These are phyloP conservation scores for Starmerella vaccinii DNA, from an alignment of 805 yeast species.

Conservation along the genomic window DNA sequence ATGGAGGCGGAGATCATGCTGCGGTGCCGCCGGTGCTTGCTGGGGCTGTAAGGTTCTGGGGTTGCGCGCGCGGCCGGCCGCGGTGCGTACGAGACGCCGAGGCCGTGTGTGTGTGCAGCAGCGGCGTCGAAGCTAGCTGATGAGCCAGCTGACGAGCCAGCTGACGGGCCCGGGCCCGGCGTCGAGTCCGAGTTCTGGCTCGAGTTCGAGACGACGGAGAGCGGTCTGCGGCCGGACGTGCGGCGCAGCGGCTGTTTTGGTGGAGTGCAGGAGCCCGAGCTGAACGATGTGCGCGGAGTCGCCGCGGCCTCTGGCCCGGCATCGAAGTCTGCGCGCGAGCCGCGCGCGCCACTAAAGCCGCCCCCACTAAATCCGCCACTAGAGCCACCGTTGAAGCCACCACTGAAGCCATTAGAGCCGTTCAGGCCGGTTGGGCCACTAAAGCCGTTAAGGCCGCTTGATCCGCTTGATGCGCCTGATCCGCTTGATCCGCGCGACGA, in stretches of 20 bases:
- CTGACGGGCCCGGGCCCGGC: too few species aligned
- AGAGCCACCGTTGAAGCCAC: neutral
- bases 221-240: constrained; percentile 16
- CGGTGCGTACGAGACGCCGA: neutral
- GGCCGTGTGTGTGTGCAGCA: too few species aligned
- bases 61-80: neutral
- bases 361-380: too few species aligned
- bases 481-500: too few species aligned
- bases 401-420: too few species aligned
- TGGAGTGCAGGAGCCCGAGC: constrained; percentile 9
- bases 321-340: too few species aligned
- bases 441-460: too few species aligned
- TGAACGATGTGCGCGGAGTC: constrained; percentile 11
- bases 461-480: too few species aligned
- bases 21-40: constrained; percentile 18
- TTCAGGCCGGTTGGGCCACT: too few species aligned
- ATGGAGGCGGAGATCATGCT: constrained; percentile 17
- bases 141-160: neutral
- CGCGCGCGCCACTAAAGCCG: too few species aligned
- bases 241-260: constrained; percentile 8
- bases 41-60: constrained; percentile 7
- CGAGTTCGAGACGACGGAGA: constrained; percentile 16
- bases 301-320: constrained; percentile 8
- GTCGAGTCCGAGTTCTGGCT: constrained; percentile 18
- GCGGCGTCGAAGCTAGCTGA: too few species aligned